A percentile compares a stretch with the other conserved stretches of the same genome.
Evolutionary conservation across 306 rosid genomes (phyloP).

Genomic region (Vigna radiata): DNA sequence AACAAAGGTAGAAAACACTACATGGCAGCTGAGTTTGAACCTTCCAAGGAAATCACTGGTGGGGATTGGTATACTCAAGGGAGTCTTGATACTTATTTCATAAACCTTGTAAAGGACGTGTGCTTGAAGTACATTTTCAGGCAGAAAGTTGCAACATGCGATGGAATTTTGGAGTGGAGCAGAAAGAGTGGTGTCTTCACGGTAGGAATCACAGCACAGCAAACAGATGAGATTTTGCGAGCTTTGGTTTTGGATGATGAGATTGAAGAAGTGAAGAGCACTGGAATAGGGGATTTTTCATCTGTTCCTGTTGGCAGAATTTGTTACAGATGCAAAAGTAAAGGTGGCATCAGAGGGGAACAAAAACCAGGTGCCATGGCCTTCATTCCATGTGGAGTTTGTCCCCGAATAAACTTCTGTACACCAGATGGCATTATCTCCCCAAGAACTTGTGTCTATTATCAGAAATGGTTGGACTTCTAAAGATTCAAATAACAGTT

Average conservation of each 20-base stretch:
- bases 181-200: constrained; percentile 42
- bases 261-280: constrained; percentile 65
- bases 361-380: constrained; percentile 57
- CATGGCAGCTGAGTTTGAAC: constrained; percentile 75
- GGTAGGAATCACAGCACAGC: constrained; percentile 50
- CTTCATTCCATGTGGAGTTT: constrained; percentile 81
- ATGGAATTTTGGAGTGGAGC: constrained; percentile 52
- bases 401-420: constrained; percentile 67
- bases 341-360: constrained; percentile 55
- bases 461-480: constrained; percentile 72
- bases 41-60: constrained; percentile 71
- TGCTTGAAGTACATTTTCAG: constrained; percentile 51
- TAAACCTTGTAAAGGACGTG: constrained; percentile 48
- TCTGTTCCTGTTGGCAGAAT: constrained; percentile 59
- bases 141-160: constrained; percentile 60
- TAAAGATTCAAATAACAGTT: constrained; percentile 42
- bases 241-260: constrained; percentile 70
- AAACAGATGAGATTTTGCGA: constrained; percentile 63
- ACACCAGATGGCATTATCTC: constrained; percentile 73
- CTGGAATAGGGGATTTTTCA: constrained; percentile 68
- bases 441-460: constrained; percentile 70
- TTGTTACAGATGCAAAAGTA: constrained; percentile 67
- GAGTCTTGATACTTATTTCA: constrained; percentile 55
- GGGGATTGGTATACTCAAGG: constrained; percentile 76
- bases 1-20: constrained; percentile 75